phyloP scores from a whole-genome alignment of 1,139 yeast species.

The Kodamaea fungicola region DNA sequence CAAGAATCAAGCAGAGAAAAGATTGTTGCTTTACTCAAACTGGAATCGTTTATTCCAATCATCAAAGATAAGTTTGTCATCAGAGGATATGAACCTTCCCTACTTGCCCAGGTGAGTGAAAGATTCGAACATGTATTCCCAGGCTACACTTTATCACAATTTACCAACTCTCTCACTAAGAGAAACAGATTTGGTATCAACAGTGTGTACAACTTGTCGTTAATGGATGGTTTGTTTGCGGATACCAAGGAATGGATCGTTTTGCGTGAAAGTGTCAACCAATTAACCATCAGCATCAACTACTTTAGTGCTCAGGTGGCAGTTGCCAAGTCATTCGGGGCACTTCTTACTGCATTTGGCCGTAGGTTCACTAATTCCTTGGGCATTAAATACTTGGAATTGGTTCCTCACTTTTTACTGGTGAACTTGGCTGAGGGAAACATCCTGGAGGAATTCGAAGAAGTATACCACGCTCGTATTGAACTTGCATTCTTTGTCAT shows the following conservation, averaged over 20 bases:
- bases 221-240: slow-evolving; percentile 60
- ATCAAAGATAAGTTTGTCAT: slow-evolving; percentile 31
- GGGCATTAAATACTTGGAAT: slow-evolving; percentile 34
- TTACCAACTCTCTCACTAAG: slow-evolving; percentile 47
- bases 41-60: slow-evolving; percentile 29
- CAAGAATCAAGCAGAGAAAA: slow-evolving; percentile 36
- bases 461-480: slow-evolving; percentile 57
- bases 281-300: slow-evolving; percentile 64
- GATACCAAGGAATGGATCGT: slow-evolving; percentile 49
- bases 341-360: slow-evolving; percentile 65
- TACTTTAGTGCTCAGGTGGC: slow-evolving; percentile 63
- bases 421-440: slow-evolving; percentile 53
- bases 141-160: slow-evolving; percentile 46
- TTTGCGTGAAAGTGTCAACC: slow-evolving; percentile 48
- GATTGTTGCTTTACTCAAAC: slow-evolving; percentile 43
- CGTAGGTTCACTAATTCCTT: slow-evolving; percentile 35
- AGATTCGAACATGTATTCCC: slow-evolving; percentile 52
- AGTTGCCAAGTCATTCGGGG: slow-evolving; percentile 75
- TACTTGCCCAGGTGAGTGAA: slow-evolving; percentile 39
- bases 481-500: slow-evolving; percentile 68
- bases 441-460: slow-evolving; percentile 39
- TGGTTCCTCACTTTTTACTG: slow-evolving; percentile 49
- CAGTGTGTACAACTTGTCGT: slow-evolving; percentile 56
- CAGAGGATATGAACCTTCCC: slow-evolving; percentile 14
- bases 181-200: slow-evolving; percentile 50